Evolutionary conservation across 495 filamentous ascomycete genomes (phyloP).

Genomic region (Rhypophila decipiens): DNA sequence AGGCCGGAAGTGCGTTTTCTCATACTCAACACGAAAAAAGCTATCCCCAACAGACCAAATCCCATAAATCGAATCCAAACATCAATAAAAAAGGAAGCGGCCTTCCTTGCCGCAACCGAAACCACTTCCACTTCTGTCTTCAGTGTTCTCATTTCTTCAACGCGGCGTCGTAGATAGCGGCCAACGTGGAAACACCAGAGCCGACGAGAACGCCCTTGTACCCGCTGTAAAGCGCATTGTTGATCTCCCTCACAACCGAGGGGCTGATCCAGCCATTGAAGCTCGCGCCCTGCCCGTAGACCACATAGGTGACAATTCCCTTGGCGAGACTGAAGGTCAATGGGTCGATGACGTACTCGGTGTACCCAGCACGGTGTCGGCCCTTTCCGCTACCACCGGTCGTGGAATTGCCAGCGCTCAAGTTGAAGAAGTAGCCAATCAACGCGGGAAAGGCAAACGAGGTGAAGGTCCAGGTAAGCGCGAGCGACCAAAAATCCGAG

Average conservation of each 20-base stretch:
- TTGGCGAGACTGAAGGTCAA: slow-evolving; percentile 84
- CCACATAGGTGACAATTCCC: slow-evolving; percentile 68
- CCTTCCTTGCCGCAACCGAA: too few relatives aligned
- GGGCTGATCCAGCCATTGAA: slow-evolving; percentile 57
- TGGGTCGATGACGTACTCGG: slow-evolving; percentile 63
- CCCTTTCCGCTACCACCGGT: slow-evolving; percentile 12
- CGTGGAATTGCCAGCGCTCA: slow-evolving; percentile 43
- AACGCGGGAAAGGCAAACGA: slow-evolving; percentile 61
- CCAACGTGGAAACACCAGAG: slow-evolving; percentile 59
- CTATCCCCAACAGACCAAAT: too few relatives aligned
- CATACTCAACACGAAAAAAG: too few relatives aligned
- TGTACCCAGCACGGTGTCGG: slow-evolving; percentile 16
- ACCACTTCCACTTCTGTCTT: too few relatives aligned
- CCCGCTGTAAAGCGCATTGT: slow-evolving; percentile 62
- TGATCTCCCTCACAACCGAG: slow-evolving; percentile 54
- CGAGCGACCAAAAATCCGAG: slow-evolving; percentile 72
- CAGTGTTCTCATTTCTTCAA: slow-evolving; percentile 67
- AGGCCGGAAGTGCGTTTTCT: too few relatives aligned
- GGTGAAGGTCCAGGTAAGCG: slow-evolving; percentile 70
- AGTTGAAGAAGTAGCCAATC: slow-evolving; percentile 81
- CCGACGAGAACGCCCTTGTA: slow-evolving; percentile 66
- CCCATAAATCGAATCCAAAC: too few relatives aligned
- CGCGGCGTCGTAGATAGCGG: slow-evolving; percentile 77
- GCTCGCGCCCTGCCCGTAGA: slow-evolving; percentile 65
- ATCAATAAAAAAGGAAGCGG: too few relatives aligned